Evolutionary conservation across 805 yeast species (phyloP), one percentile per base, ranked within the genome.

Genomic region (Saccharomycopsis synnaedendra): DNA sequence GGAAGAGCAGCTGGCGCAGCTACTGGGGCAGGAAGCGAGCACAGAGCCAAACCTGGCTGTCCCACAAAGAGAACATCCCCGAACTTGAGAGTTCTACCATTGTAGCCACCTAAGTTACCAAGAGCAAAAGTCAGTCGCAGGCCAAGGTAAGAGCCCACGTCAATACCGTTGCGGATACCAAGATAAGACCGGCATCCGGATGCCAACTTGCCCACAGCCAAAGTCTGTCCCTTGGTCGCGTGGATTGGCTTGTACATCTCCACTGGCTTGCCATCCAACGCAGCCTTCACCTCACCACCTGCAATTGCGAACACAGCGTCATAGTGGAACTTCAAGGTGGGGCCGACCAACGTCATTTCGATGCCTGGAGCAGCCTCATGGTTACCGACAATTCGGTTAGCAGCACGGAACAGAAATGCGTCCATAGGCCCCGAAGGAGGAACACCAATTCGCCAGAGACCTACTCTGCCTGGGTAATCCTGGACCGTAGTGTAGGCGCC

Each of bases 381-480:
- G 65, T 90, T 93, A 51, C 97, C 97, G 41, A 90, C 97, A 58
- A 86, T 78, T 60, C 84, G 71, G 69, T 90, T 90, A 27, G 96
- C 96, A 53, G 86, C 63, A 58, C 96, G 74, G 70, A 89, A 89
- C 4, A 97, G 80, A 58, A 81, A 89, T 52, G 80, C 76, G 66
- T 90, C 98, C 97, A 90, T 93, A 51, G 97, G 96, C 42, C 98
- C 98, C 39, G 96, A 86, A 5, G 97, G 97, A 30, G 98, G 98
- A 48, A 90, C 97, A 63, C 98, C 98, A 56, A 84, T 75, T 60
- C 84, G 79, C 94, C 94, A 85, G 63, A 72, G 72, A n/a, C 87
- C 82, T 47, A 71, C 71, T 69, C 98, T 81, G 45, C 95, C 95
- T 11, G 95, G 95, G 64, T 80, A 93, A 65, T 93, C 98, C 68